phyloP scores from a whole-genome alignment of 2,329 filamentous ascomycete species.

The Cephalotrichum gorgonifer region DNA sequence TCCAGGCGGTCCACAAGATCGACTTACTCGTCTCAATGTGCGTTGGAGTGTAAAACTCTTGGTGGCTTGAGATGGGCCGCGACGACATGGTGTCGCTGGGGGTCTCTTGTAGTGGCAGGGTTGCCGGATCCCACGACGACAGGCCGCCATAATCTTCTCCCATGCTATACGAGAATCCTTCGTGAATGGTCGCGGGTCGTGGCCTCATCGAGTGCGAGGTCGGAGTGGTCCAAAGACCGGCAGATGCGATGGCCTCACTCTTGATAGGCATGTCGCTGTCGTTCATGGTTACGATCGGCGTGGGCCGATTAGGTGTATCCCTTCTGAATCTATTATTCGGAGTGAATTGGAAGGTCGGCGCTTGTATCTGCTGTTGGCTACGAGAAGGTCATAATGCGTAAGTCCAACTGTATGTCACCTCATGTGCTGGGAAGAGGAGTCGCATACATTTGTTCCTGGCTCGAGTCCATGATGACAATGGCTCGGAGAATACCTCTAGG shows the following conservation, averaged over 20 bases:
- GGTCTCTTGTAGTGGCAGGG: slow-evolving; percentile 38
- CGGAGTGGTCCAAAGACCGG: slow-evolving; percentile 45
- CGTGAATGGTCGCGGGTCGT: slow-evolving; percentile 49
- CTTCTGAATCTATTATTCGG: slow-evolving; percentile 33
- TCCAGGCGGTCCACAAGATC: not conserved
- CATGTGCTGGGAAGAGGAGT: slow-evolving; percentile 12
- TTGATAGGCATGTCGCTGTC: slow-evolving; percentile 36
- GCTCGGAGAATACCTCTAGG: not conserved
- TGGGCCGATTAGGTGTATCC: slow-evolving; percentile 31
- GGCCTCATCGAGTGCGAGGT: slow-evolving; percentile 38
- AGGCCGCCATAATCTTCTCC: slow-evolving; percentile 41
- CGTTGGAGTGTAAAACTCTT: slow-evolving; percentile 39
- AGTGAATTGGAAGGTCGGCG: slow-evolving; percentile 24
- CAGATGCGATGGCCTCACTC: slow-evolving; percentile 33
- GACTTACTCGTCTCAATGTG: slow-evolving; percentile 31
- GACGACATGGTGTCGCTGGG: slow-evolving; percentile 40
- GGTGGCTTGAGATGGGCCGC: slow-evolving; percentile 46
- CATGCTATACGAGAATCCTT: slow-evolving; percentile 49
- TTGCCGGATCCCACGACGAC: slow-evolving; percentile 47
- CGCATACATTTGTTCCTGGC: slow-evolving; percentile 42
- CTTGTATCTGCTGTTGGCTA: slow-evolving; percentile 10
- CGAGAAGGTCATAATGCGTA: slow-evolving; percentile 12
- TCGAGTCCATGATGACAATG: slow-evolving; percentile 34
- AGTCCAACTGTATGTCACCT: slow-evolving; percentile 8
- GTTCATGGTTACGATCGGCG: slow-evolving; percentile 38